Conservation (phyloP, 2,329 filamentous ascomycete species). For the Colletotrichum orchidophilum region DNA sequence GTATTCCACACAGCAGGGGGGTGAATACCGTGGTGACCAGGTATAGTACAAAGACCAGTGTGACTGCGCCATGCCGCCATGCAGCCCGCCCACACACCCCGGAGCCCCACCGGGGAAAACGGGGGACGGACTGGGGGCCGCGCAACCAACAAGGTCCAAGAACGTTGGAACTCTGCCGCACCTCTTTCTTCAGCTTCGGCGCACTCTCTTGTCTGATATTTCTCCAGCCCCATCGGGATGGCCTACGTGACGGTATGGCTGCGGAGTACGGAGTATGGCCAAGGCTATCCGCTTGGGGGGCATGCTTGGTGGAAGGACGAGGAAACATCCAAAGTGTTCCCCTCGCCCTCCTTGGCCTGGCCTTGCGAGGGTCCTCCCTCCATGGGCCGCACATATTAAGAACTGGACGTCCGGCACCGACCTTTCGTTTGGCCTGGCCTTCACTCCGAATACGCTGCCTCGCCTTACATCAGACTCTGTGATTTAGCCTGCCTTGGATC, state of each 20-base stretch:
- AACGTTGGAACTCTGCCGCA: slow-evolving; percentile 1
- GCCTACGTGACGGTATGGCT: not conserved
- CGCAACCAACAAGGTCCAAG: slow-evolving; percentile 33
- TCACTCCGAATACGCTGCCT: not conserved
- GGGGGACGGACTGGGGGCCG: slow-evolving; percentile 18
- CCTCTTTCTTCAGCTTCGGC: not conserved
- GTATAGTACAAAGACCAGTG: not conserved
- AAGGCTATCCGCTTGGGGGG: not conserved
- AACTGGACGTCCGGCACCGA: slow-evolving; percentile 29
- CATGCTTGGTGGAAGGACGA: not conserved
- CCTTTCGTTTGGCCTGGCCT: not conserved
- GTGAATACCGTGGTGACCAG: not conserved
- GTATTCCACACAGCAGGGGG: not conserved
- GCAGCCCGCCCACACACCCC: slow-evolving; percentile 29
- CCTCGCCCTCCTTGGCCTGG: slow-evolving; percentile 6
- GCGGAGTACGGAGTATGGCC: not conserved
- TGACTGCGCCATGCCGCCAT: slow-evolving; percentile 32
- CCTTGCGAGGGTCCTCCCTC: slow-evolving; percentile 21
- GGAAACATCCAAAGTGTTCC: not conserved
- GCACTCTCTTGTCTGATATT: slow-evolving; percentile 6
- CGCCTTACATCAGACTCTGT: slow-evolving; percentile 8
- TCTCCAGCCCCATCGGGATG: slow-evolving; percentile 7
- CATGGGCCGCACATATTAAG: slow-evolving; percentile 25
- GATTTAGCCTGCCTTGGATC: slow-evolving; percentile 10
- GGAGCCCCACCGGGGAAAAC: slow-evolving; percentile 17